These are phyloP conservation scores for Clonostachys rosea DNA, from an alignment of 2,329 filamentous ascomycete genomes.

Conservation along the genomic window DNA sequence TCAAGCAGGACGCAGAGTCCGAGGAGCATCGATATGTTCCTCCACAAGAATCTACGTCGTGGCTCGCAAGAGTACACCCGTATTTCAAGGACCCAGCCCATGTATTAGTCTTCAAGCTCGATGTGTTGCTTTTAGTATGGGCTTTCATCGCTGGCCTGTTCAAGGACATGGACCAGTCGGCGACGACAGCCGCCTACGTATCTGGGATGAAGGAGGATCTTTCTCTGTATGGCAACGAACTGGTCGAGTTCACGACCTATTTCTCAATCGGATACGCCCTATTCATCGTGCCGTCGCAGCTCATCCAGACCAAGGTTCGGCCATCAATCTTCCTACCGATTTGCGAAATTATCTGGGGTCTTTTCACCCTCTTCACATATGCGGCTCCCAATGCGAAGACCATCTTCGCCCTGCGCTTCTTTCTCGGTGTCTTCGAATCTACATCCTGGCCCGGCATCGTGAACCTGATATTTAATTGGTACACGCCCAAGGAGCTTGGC, in stretches of 20 bases:
- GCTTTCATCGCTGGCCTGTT: constrained; percentile 26
- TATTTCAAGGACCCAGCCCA: constrained; percentile 21
- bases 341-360: constrained; percentile 25
- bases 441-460: constrained; percentile 30
- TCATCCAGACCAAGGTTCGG: constrained; percentile 30
- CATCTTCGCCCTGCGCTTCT: constrained; percentile 34
- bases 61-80: neutral
- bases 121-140: constrained; percentile 25
- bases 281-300: constrained; percentile 28
- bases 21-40: no score
- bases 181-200: constrained; percentile 27
- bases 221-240: constrained; percentile 43
- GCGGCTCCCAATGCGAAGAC: constrained; percentile 26
- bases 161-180: constrained; percentile 29
- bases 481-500: constrained; percentile 32
- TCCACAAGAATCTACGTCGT: no score
- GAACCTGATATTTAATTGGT: constrained; percentile 36
- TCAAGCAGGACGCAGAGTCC: no score
- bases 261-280: constrained; percentile 60
- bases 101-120: constrained; percentile 25
- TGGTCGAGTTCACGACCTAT: constrained; percentile 45
- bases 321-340: constrained; percentile 31
- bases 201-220: constrained; percentile 29
- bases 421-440: constrained; percentile 31
- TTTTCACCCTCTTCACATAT: constrained; percentile 17